Conservation (phyloP, 2,329 filamentous ascomycete genomes). For the Hymenotorrendiella dingleyae region DNA sequence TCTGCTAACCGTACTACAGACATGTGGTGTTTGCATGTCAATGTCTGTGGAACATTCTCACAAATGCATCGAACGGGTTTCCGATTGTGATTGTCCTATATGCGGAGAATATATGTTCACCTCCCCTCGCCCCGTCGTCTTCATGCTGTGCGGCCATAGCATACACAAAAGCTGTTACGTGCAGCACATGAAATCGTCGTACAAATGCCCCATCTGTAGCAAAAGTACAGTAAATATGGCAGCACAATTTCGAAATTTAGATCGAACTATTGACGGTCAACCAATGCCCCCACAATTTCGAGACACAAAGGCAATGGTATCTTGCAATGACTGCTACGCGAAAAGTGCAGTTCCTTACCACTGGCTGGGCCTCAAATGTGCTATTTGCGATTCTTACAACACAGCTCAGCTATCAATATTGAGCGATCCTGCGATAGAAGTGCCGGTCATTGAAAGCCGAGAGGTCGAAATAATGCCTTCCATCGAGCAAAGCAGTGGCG, state of each 20-base stretch:
- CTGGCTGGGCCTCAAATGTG: constrained; percentile 90
- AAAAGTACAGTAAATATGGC: constrained; percentile 99
- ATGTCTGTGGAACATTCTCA: constrained; percentile 81
- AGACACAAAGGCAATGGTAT: constrained; percentile 73
- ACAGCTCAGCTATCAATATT: constrained; percentile 60
- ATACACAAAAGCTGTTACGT: constrained; percentile 89
- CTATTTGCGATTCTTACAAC: constrained; percentile 64
- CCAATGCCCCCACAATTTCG: constrained; percentile 86
- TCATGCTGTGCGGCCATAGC: constrained; percentile 93
- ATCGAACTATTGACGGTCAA: constrained; percentile 78
- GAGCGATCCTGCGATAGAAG: constrained; percentile 34
- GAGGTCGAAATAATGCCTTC: constrained; percentile 18
- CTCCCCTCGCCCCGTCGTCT: constrained; percentile 80
- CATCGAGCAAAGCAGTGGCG: constrained; percentile 13
- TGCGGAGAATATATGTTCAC: constrained; percentile 97
- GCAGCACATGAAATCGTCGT: constrained; percentile 81
- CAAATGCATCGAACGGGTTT: constrained; percentile 89
- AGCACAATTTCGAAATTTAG: constrained; percentile 83
- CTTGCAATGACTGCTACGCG: constrained; percentile 92
- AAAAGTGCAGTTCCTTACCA: constrained; percentile 85
- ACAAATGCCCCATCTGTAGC: constrained; percentile 94
- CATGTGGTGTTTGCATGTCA: constrained; percentile 88
- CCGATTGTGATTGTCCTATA: constrained; percentile 93
- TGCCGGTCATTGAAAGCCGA: constrained; percentile 17
- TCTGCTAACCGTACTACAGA: constrained; percentile 42